A percentile compares a stretch with the other conserved stretches of the same genome.
Evolutionary conservation across 2,329 filamentous ascomycete species (phyloP).

Genomic region (Tolypocladium paradoxum): DNA sequence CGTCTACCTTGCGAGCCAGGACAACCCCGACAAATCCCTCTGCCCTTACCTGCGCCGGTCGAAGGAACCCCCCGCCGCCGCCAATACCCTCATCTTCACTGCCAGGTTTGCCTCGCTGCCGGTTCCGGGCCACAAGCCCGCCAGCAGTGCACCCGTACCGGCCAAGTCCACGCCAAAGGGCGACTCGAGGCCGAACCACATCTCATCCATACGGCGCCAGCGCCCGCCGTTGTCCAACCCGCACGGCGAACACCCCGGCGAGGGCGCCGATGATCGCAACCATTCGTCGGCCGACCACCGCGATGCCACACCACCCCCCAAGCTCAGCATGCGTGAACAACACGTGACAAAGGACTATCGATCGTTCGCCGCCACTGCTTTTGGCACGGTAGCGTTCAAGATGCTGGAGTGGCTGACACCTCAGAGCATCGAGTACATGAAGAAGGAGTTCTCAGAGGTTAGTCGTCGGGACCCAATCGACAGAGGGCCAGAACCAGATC

Average conservation of each 20-base stretch:
- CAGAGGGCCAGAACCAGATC: neutral
- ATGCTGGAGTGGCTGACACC: slow-evolving; percentile 63
- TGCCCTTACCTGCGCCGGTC: slow-evolving; percentile 43
- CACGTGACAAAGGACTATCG: slow-evolving; percentile 43
- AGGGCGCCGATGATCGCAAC: neutral
- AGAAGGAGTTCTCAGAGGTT: slow-evolving; percentile 20
- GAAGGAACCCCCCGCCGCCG: slow-evolving; percentile 31
- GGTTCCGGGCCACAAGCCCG: neutral
- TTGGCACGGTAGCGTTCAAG: slow-evolving; percentile 55
- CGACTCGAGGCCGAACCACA: neutral
- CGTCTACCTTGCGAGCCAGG: slow-evolving; percentile 68
- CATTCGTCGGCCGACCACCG: neutral
- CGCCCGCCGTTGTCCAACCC: neutral
- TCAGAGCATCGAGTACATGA: slow-evolving; percentile 39
- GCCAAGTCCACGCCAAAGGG: neutral
- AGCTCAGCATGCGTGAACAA: slow-evolving; percentile 33
- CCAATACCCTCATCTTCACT: slow-evolving; percentile 36
- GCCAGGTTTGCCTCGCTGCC: slow-evolving; percentile 11
- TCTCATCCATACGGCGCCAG: neutral
- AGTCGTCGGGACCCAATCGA: slow-evolving; percentile 3
- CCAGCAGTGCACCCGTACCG: neutral
- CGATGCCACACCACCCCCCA: neutral
- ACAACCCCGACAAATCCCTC: slow-evolving; percentile 60
- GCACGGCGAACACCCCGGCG: neutral
- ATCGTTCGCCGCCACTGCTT: slow-evolving; percentile 52